Evolutionary conservation across 192 early-diverging fungal species (phyloP).

Genomic region (Glomus cerebriforme): DNA sequence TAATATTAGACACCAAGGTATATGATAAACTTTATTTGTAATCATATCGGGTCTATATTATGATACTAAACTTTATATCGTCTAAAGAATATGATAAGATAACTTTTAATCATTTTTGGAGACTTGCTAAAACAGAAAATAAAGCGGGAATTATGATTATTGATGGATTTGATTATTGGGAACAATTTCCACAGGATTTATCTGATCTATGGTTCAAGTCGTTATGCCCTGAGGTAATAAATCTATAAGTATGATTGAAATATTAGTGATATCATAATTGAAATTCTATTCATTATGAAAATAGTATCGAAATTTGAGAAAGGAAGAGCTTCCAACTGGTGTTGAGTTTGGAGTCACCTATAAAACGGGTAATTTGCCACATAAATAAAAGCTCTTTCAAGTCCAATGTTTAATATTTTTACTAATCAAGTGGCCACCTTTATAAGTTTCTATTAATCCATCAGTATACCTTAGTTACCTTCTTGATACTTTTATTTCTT

Average conservation of each 20-base stretch:
- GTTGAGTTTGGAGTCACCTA: slow-evolving; percentile 62
- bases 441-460: slow-evolving; percentile 62
- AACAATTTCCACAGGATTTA: slow-evolving; percentile 48
- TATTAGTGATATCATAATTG: background rate
- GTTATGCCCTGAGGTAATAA: slow-evolving; percentile 53
- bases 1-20: slow-evolving; percentile 43
- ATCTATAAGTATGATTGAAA: background rate
- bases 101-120: slow-evolving; percentile 38
- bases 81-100: slow-evolving; percentile 39
- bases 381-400: slow-evolving; percentile 9
- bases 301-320: slow-evolving; percentile 46
- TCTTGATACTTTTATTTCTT: slow-evolving; percentile 44
- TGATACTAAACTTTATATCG: background rate
- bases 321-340: slow-evolving; percentile 52
- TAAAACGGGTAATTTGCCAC: slow-evolving; percentile 51
- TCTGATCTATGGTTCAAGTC: slow-evolving; percentile 64
- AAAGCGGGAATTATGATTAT: slow-evolving; percentile 54
- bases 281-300: background rate
- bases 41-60: no score
- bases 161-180: slow-evolving; percentile 59
- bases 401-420: background rate
- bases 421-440: background rate
- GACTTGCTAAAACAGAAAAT: slow-evolving; percentile 38
- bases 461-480: slow-evolving; percentile 68
- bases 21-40: background rate